These are phyloP conservation scores for Talaromyces piceae DNA, from an alignment of 2,329 filamentous ascomycete genomes.

Conservation along the genomic window DNA sequence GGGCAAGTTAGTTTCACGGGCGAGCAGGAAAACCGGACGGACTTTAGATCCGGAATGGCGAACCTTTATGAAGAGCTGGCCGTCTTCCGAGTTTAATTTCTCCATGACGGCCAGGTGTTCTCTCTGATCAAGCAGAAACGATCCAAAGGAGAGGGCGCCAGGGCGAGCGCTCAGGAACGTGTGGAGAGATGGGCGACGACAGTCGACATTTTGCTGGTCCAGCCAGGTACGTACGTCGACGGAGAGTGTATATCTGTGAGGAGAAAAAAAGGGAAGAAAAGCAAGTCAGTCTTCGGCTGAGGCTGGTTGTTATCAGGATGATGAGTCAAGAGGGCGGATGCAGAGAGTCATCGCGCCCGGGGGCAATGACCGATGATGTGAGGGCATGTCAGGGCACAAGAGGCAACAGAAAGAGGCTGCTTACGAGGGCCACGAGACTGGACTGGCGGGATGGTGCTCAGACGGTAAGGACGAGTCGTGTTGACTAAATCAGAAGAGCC, in stretches of 20 bases:
- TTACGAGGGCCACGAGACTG: neutral
- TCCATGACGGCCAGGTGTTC: constrained; percentile 29
- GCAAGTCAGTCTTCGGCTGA: neutral
- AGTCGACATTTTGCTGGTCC: constrained; percentile 27
- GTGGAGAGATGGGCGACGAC: constrained; percentile 17
- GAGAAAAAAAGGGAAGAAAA: neutral
- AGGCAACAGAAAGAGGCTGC: neutral
- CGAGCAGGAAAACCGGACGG: neutral
- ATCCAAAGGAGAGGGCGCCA: constrained; percentile 26
- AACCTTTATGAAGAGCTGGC: constrained; percentile 44
- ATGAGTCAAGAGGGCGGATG: constrained; percentile 3
- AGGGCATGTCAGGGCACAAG: no score
- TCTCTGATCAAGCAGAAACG: constrained; percentile 18
- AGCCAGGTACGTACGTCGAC: constrained; percentile 5
- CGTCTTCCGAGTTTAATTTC: constrained; percentile 44
- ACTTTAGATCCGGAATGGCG: constrained; percentile 10
- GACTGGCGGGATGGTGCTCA: neutral
- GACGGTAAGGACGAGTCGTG: neutral
- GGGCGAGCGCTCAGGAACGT: constrained; percentile 29
- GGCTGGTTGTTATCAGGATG: neutral
- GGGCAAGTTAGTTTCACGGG: neutral
- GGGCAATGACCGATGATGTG: neutral
- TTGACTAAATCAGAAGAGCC: constrained; percentile 4
- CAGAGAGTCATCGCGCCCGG: constrained; percentile 2
- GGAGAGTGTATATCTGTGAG: neutral